Evolutionary conservation across 441 rosid genomes (phyloP), one percentile per base, ranked within the genome.

Genomic region (Capsella rubella): DNA sequence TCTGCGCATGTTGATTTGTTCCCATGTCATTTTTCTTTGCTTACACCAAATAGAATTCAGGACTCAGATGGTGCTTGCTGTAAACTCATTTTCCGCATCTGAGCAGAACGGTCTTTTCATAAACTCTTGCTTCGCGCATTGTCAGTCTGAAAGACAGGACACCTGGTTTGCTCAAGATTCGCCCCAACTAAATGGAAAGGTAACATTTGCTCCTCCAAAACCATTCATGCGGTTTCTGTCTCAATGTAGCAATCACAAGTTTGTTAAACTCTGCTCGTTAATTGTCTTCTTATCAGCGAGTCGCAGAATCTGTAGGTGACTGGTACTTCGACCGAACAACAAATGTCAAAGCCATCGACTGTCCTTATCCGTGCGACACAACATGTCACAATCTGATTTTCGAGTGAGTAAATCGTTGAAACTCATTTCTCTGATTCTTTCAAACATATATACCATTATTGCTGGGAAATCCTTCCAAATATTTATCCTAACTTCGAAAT

Each of bases 71-170:
- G 71, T 95, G 79, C 45, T 73, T 59, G 83, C 85, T 0, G 31
- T 90, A 40, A 79, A 82, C 55, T 80, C 83, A 12, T 90, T 92
- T 50, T 78, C 95, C 0, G 78, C 50, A 79, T 87, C 94, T 2
- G 80, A 76, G 55, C 77, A 85, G 72, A 89, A 92, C 6, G 98
- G 97, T 13, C 57, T 89, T 32, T 95, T 87, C 70, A 84, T 92
- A 83, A 95, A 90, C 71, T 95, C 99, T 8, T 95, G 99, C 64
- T 95, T 95, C 32, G 93, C 97, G 59, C 99, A 95, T 79, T 95
- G 97, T 82, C 97, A 95, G 69, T 59, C 97, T 1, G 99, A 95
- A 80, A 88, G 94, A 77, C 99, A 89, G 45, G 97, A 95, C 69
- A 89, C 99, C 14, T 95, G 99, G 99, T 92, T 89, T 18, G 88